Conservation (phyloP, 1,284 basidiomycete genomes). For the Mycena sp. region DNA sequence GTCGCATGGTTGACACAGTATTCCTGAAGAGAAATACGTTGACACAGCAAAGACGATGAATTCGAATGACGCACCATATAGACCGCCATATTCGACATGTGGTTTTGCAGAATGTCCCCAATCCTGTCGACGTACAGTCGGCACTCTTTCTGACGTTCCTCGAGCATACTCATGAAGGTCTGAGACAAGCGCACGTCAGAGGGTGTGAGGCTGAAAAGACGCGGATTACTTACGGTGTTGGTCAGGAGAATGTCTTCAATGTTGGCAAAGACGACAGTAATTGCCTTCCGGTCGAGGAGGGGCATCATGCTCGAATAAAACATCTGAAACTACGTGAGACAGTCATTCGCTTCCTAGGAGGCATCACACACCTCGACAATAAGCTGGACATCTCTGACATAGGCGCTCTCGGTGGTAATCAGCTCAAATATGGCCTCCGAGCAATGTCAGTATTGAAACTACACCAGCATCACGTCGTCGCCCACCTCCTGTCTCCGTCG, state of each 20-base stretch:
- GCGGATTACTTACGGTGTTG: conserved; percentile 71
- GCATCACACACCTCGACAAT: conserved; percentile 79
- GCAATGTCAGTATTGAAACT: background rate
- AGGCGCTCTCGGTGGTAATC: conserved; percentile 87
- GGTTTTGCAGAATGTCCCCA: conserved; percentile 83
- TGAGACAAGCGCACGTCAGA: conserved; percentile 39
- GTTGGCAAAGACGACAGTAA: conserved; percentile 91
- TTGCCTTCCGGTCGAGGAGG: conserved; percentile 80
- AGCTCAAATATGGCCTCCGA: conserved; percentile 87
- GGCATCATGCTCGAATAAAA: conserved; percentile 87
- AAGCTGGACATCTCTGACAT: conserved; percentile 90
- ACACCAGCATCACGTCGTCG: background rate
- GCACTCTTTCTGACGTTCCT: conserved; percentile 90
- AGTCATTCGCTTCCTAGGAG: background rate
- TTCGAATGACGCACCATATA: conserved; percentile 69
- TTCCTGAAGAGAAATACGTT: conserved; percentile 57
- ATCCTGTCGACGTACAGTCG: conserved; percentile 90
- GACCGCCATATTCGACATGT: conserved; percentile 79
- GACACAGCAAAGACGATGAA: conserved; percentile 17
- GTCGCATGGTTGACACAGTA: conserved; percentile 93
- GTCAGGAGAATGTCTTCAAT: conserved; percentile 90
- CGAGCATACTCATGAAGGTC: conserved; percentile 86
- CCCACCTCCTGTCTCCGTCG: conserved; percentile 87
- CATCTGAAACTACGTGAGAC: conserved; percentile 43
- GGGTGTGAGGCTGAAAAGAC: conserved; percentile 16